Percentiles rank a stretch among this genome's conserved stretches.
phyloP scores from a whole-genome alignment of 768 basidiomycete genomes.

The Suillus placidus region DNA sequence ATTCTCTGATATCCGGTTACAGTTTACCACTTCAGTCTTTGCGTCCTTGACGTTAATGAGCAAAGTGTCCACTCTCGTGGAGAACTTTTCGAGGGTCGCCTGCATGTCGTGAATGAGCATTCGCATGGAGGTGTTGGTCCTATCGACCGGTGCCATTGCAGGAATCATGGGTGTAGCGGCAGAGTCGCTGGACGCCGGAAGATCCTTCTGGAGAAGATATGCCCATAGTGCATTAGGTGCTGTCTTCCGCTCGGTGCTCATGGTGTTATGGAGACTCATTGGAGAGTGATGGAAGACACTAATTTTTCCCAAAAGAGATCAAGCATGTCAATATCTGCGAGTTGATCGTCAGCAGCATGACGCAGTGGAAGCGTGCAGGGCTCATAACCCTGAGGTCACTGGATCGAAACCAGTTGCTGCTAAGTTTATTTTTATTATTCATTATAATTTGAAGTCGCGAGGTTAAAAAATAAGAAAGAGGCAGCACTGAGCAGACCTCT shows the following conservation, averaged over 20 bases:
- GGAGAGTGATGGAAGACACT: not conserved
- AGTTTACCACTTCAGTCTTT: slow-evolving; percentile 52
- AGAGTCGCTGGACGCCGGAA: slow-evolving; percentile 22
- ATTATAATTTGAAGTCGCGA: too few relatives aligned
- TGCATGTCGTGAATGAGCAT: slow-evolving; percentile 77
- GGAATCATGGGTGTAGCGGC: slow-evolving; percentile 27
- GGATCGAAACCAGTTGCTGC: slow-evolving; percentile 37
- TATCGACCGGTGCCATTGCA: slow-evolving; percentile 59
- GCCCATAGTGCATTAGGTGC: slow-evolving; percentile 48
- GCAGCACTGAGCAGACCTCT: too few relatives aligned
- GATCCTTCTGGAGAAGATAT: slow-evolving; percentile 53
- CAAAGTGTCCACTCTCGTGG: slow-evolving; percentile 55
- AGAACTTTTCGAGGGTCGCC: slow-evolving; percentile 68
- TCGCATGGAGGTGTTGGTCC: slow-evolving; percentile 68
- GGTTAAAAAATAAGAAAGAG: too few relatives aligned
- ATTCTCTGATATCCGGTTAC: slow-evolving; percentile 59
- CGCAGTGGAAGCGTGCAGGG: slow-evolving; percentile 35
- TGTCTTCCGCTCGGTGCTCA: slow-evolving; percentile 12
- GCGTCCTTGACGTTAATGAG: slow-evolving; percentile 52
- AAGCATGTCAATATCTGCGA: not conserved
- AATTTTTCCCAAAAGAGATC: not conserved
- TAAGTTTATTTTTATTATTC: slow-evolving; percentile 7
- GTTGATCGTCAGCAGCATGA: slow-evolving; percentile 26
- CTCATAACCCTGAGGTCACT: slow-evolving; percentile 35
- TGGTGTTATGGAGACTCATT: not conserved